Conservation (phyloP, 1,284 basidiomycete genomes). For the Neolentinus lepideus region DNA sequence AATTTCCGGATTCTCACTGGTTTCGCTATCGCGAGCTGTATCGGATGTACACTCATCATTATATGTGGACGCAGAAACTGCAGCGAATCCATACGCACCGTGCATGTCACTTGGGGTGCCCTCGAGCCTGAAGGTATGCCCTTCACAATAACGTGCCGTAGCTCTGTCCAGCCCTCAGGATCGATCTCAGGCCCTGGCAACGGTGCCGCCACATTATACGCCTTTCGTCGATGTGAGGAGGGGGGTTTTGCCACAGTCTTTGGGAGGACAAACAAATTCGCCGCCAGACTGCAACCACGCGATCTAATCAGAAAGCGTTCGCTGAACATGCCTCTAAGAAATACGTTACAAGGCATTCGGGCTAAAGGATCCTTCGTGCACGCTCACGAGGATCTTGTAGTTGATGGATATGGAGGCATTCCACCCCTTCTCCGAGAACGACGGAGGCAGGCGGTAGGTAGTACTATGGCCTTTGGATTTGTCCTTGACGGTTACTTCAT, state of each 20-base stretch:
- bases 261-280: background rate
- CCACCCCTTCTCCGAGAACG: slow-evolving; percentile 29
- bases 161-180: background rate
- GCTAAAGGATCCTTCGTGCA: slow-evolving; percentile 22
- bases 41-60: slow-evolving; percentile 2
- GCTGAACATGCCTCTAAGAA: background rate
- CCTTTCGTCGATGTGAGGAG: background rate
- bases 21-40: slow-evolving; percentile 42
- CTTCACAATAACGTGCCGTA: slow-evolving; percentile 3
- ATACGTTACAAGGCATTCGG: slow-evolving; percentile 23
- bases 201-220: background rate
- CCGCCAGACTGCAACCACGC: background rate
- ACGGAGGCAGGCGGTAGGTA: slow-evolving; percentile 25
- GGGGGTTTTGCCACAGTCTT: background rate
- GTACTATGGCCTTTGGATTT: slow-evolving; percentile 17
- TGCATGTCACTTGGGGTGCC: slow-evolving; percentile 28
- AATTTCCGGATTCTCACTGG: slow-evolving; percentile 31
- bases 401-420: slow-evolving; percentile 27
- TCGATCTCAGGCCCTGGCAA: background rate
- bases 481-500: slow-evolving; percentile 17
- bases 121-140: slow-evolving; percentile 31
- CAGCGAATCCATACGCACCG: slow-evolving; percentile 27
- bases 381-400: slow-evolving; percentile 28
- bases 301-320: background rate
- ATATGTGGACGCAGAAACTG: background rate